These are phyloP conservation scores for Linnemannia hyalina DNA, from an alignment of 192 early-diverging fungal species.

Conservation along the genomic window DNA sequence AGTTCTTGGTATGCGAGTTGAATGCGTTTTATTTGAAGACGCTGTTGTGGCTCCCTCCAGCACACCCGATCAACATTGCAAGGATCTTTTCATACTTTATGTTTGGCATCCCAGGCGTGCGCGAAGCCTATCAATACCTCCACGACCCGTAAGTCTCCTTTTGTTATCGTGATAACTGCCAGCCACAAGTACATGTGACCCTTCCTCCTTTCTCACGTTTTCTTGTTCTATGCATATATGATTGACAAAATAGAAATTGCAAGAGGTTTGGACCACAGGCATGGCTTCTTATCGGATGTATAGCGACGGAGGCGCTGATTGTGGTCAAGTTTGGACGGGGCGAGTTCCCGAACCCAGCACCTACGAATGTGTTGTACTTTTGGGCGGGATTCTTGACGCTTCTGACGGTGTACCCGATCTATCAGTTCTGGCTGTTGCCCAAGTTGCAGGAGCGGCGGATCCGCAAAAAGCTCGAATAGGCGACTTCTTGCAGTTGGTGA, in stretches of 20 bases:
- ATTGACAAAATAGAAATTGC: conserved; percentile 64
- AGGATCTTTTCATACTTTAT: conserved; percentile 87
- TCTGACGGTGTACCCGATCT: conserved; percentile 79
- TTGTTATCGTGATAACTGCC: neutral
- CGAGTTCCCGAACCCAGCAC: conserved; percentile 87
- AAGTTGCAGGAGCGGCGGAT: conserved; percentile 15
- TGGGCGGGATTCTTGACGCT: conserved; percentile 76
- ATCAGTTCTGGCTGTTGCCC: conserved; percentile 69
- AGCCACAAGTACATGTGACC: neutral
- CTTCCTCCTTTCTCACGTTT: neutral
- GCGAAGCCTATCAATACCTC: conserved; percentile 94
- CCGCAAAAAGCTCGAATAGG: conserved; percentile 9
- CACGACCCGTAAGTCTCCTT: conserved; percentile 59
- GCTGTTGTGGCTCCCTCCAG: conserved; percentile 91
- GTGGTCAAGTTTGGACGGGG: conserved; percentile 88
- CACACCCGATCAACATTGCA: conserved; percentile 83
- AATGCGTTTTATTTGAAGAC: conserved; percentile 97
- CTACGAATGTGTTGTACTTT: conserved; percentile 74
- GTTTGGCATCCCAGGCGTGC: conserved; percentile 88
- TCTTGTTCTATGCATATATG: no score
- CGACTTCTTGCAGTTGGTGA: neutral
- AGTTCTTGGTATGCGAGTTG: conserved; percentile 86
- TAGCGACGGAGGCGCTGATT: conserved; percentile 93
- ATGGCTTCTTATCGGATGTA: conserved; percentile 88
- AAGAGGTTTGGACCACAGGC: conserved; percentile 94